Conservation (phyloP, 192 early-diverging fungal genomes). For the Coemansia sp. region DNA sequence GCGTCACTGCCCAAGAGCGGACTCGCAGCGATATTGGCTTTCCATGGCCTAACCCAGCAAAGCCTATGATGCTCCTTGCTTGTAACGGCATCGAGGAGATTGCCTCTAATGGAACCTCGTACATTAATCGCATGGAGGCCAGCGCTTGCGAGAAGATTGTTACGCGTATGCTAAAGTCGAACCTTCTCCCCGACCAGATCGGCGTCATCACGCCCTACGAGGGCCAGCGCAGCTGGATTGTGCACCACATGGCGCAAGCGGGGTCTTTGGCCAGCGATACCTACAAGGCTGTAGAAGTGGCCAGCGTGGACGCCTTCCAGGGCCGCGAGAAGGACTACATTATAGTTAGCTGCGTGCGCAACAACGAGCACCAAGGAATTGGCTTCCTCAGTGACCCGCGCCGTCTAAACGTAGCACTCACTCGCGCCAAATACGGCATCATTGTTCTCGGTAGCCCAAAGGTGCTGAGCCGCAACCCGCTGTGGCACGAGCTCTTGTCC, state of each 20-base stretch:
- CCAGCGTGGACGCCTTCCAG: conserved; percentile 98
- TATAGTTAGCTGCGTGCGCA: conserved; percentile 94
- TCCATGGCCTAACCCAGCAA: conserved; percentile 93
- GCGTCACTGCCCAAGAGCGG: conserved; percentile 90
- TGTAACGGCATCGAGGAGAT: conserved; percentile 97
- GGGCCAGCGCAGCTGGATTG: conserved; percentile 94
- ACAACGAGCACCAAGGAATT: conserved; percentile 97
- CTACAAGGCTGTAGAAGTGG: conserved; percentile 99
- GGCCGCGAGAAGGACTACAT: conserved; percentile 99
- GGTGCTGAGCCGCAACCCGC: conserved; percentile 85
- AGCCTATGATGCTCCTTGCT: conserved; percentile 92
- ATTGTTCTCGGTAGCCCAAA: conserved; percentile 94
- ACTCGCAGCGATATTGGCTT: conserved; percentile 85
- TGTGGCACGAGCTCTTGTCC: conserved; percentile 96
- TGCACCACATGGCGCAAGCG: conserved; percentile 92
- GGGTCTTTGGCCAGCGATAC: conserved; percentile 87
- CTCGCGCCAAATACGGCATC: conserved; percentile 91
- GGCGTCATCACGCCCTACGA: conserved; percentile 99
- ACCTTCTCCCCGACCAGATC: conserved; percentile 84
- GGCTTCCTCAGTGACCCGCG: conserved; percentile 89
- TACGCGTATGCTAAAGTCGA: conserved; percentile 87
- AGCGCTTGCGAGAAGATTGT: conserved; percentile 97
- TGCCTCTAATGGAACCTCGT: conserved; percentile 94
- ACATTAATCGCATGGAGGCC: conserved; percentile 96
- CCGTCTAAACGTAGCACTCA: conserved; percentile 88